Conservation (phyloP, 2,329 filamentous ascomycete species). For the Microcyclosporella mali region DNA sequence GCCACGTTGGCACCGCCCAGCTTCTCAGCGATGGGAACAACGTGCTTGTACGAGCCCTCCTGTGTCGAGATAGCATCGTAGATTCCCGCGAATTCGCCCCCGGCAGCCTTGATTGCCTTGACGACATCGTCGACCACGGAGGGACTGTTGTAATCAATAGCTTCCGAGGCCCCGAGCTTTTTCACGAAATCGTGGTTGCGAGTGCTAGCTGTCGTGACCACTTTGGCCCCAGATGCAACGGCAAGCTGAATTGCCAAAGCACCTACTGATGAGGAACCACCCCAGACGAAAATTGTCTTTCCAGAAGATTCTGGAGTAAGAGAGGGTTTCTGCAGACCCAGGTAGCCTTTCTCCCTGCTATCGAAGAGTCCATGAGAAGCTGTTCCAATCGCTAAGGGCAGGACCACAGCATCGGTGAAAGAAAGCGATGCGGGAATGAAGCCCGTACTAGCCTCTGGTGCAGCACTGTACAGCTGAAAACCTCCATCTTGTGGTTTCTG, state of each 20-base stretch:
- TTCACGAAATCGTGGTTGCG: slow-evolving; percentile 31
- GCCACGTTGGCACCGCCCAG: slow-evolving; percentile 21
- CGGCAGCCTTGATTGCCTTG: slow-evolving; percentile 32
- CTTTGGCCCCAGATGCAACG: slow-evolving; percentile 30
- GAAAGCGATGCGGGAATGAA: slow-evolving; percentile 36
- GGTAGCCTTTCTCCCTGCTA: slow-evolving; percentile 26
- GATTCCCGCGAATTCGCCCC: slow-evolving; percentile 38
- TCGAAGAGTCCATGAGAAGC: slow-evolving; percentile 40
- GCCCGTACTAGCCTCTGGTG: slow-evolving; percentile 28
- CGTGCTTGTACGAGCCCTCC: slow-evolving; percentile 20
- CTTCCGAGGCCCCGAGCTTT: slow-evolving; percentile 26
- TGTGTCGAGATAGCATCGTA: slow-evolving; percentile 34
- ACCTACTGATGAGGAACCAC: slow-evolving; percentile 34
- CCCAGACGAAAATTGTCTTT: slow-evolving; percentile 37
- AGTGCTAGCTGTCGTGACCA: slow-evolving; percentile 29
- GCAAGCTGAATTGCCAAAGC: slow-evolving; percentile 32
- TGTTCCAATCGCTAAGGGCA: slow-evolving; percentile 42
- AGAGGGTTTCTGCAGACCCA: slow-evolving; percentile 36
- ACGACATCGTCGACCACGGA: slow-evolving; percentile 36
- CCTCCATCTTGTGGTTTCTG: slow-evolving; percentile 21
- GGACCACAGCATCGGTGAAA: slow-evolving; percentile 36
- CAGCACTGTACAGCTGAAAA: slow-evolving; percentile 33
- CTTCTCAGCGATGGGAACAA: slow-evolving; percentile 26
- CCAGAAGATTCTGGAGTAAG: slow-evolving; percentile 27
- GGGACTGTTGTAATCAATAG: slow-evolving; percentile 31